A percentile compares a stretch with the other conserved stretches of the same genome.
These are phyloP conservation scores for Uronychia setigera DNA, from an alignment of 73 alveolate genomes.

Conservation along the genomic window DNA sequence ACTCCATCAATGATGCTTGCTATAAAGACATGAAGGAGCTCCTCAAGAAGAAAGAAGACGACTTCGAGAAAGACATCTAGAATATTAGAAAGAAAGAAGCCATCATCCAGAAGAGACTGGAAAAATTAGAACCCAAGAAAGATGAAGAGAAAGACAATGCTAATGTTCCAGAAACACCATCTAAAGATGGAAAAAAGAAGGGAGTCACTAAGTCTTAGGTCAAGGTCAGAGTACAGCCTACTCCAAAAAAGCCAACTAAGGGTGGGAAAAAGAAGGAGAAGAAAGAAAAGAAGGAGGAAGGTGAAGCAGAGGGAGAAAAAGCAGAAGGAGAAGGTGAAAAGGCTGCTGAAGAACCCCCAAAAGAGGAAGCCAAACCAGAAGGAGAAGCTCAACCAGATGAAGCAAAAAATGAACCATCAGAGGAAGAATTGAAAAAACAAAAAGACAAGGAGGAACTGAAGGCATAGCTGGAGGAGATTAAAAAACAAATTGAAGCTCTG, in stretches of 20 bases:
- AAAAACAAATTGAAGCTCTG: constrained; percentile 5
- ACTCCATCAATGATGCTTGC: constrained; percentile 61
- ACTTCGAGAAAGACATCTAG: constrained; percentile 51
- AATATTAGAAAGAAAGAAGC: constrained; percentile 42
- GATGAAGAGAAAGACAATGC: constrained; percentile 11
- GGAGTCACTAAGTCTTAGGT: not conserved
- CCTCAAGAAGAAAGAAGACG: constrained; percentile 54
- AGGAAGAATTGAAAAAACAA: constrained; percentile 42
- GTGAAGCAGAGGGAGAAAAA: constrained; percentile 15
- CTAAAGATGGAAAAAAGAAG: constrained; percentile 19
- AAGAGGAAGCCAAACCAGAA: constrained; percentile 33
- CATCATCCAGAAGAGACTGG: constrained; percentile 46
- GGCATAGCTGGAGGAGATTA: constrained; percentile 29
- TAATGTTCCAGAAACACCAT: constrained; percentile 25
- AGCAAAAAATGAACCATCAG: not conserved
- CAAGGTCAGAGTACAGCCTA: constrained; percentile 25
- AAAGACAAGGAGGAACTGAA: constrained; percentile 51
- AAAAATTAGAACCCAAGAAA: constrained; percentile 38
- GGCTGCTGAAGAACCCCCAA: constrained; percentile 23
- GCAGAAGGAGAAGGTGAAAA: constrained; percentile 51
- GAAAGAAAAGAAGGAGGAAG: constrained; percentile 25
- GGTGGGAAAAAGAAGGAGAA: constrained; percentile 16
- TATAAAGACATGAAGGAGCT: constrained; percentile 46
- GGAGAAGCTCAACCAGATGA: constrained; percentile 42
- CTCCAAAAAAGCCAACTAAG: constrained; percentile 16